Percentiles rank a stretch among this genome's conserved stretches.
Conservation (phyloP, 73 alveolate species). For the Paramecium biaurelia region DNA sequence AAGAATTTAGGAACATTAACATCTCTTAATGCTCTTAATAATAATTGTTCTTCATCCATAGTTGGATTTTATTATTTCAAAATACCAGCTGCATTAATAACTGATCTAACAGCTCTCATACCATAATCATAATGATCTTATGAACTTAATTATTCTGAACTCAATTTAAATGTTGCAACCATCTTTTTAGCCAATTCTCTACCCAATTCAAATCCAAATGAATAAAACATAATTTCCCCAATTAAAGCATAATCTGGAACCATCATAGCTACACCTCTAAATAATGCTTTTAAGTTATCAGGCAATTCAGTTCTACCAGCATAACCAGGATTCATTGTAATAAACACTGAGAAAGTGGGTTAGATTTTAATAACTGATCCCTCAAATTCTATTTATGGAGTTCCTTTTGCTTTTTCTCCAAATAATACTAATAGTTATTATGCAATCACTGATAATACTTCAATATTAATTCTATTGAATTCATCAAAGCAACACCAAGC, state of each 20-base stretch:
- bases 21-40: constrained; percentile 98
- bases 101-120: constrained; percentile 97
- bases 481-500: constrained; percentile 99
- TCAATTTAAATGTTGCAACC: constrained; percentile 88
- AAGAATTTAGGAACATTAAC: constrained; percentile 98
- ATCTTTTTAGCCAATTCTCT: constrained; percentile 88
- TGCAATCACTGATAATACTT: constrained; percentile 89
- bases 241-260: constrained; percentile 96
- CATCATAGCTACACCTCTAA: constrained; percentile 98
- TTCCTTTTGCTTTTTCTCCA: constrained; percentile 88
- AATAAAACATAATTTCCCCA: constrained; percentile 95
- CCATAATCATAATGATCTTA: constrained; percentile 97
- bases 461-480: constrained; percentile 96
- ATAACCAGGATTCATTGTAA: constrained; percentile 98
- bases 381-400: constrained; percentile 75
- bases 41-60: constrained; percentile 93
- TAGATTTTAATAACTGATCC: constrained; percentile 84
- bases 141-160: constrained; percentile 94
- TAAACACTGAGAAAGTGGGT: constrained; percentile 92
- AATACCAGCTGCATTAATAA: constrained; percentile 92
- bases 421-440: constrained; percentile 87
- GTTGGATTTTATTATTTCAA: constrained; percentile 90
- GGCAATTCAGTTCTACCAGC: constrained; percentile 99
- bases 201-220: constrained; percentile 89
- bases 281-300: constrained; percentile 92